Evolutionary conservation across 106 monocot species (phyloP).

Genomic region (Apostasia ramifera): DNA sequence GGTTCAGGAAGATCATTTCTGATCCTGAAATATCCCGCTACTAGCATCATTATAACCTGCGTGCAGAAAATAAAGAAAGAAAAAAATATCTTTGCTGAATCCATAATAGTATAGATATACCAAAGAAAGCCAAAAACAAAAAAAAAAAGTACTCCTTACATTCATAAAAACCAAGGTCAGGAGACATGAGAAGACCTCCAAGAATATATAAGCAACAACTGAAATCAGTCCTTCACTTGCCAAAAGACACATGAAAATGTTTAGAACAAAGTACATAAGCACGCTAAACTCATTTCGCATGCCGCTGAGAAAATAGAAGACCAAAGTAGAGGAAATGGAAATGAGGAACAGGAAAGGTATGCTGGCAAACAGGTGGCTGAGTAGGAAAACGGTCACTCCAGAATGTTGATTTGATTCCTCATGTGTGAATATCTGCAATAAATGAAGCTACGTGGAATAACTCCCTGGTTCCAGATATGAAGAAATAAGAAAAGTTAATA

Average conservation of each 20-base stretch:
- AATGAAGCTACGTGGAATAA: background rate
- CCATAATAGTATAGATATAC: background rate
- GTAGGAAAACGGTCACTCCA: constrained; percentile 50
- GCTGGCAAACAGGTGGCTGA: constrained; percentile 72
- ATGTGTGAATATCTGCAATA: constrained; percentile 59
- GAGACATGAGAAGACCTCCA: constrained; percentile 53
- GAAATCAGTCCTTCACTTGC: constrained; percentile 90
- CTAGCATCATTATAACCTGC: constrained; percentile 94
- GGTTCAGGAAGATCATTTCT: constrained; percentile 40
- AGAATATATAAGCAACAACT: constrained; percentile 62
- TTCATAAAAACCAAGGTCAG: constrained; percentile 55
- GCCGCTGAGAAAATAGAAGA: constrained; percentile 88
- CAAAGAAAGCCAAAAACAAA: no score
- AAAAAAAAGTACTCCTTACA: constrained; percentile 37
- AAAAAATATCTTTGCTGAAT: constrained; percentile 1
- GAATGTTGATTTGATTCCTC: constrained; percentile 80
- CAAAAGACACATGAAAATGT: constrained; percentile 77
- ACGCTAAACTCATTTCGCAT: constrained; percentile 80
- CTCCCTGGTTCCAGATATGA: background rate
- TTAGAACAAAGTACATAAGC: constrained; percentile 87
- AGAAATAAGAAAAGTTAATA: background rate
- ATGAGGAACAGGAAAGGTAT: constrained; percentile 89
- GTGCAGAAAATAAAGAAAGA: constrained; percentile 1
- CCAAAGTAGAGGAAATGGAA: constrained; percentile 59
- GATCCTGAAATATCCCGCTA: constrained; percentile 80